Conservation (phyloP, 2,329 filamentous ascomycete genomes). For the Exophiala lecanii-corni region DNA sequence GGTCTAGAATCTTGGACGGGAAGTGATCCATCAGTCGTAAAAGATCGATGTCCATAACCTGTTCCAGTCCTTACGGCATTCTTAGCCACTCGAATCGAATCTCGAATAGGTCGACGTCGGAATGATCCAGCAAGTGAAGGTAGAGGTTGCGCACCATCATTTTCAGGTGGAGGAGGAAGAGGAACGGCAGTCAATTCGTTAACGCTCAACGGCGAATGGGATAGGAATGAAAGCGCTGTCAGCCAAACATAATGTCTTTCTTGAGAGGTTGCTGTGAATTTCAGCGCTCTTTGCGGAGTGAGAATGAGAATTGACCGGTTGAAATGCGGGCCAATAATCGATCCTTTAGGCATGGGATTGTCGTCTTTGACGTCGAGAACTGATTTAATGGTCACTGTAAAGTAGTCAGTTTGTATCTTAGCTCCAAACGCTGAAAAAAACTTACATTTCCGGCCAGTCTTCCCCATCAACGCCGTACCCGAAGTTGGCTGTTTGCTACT, state of each 20-base stretch:
- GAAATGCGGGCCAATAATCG: conserved; percentile 54
- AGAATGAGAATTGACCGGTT: conserved; percentile 92
- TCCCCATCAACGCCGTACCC: conserved; percentile 83
- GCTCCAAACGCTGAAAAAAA: conserved; percentile 28
- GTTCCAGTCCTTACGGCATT: conserved; percentile 50
- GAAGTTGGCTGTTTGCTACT: conserved; percentile 93
- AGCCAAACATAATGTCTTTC: conserved; percentile 95
- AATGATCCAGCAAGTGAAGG: conserved; percentile 44
- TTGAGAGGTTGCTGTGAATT: conserved; percentile 78
- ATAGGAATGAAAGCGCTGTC: conserved; percentile 88
- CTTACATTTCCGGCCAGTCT: conserved; percentile 90
- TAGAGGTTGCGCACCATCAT: conserved; percentile 9
- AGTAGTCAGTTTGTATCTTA: conserved; percentile 31
- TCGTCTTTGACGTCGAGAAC: conserved; percentile 96
- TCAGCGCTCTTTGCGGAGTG: conserved; percentile 86
- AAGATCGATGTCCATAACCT: conserved; percentile 38
- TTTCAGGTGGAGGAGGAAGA: conserved; percentile 45
- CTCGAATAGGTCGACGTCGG: conserved; percentile 63
- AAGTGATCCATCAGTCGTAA: conserved; percentile 31
- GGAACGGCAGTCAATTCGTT: conserved; percentile 64
- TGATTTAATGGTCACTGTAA: conserved; percentile 82
- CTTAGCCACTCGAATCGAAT: conserved; percentile 87
- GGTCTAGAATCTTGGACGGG: conserved; percentile 28
- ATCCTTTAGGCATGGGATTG: conserved; percentile 72
- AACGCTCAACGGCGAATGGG: conserved; percentile 77